Evolutionary conservation across 441 rosid genomes (phyloP).

Genomic region (Hura crepitans): DNA sequence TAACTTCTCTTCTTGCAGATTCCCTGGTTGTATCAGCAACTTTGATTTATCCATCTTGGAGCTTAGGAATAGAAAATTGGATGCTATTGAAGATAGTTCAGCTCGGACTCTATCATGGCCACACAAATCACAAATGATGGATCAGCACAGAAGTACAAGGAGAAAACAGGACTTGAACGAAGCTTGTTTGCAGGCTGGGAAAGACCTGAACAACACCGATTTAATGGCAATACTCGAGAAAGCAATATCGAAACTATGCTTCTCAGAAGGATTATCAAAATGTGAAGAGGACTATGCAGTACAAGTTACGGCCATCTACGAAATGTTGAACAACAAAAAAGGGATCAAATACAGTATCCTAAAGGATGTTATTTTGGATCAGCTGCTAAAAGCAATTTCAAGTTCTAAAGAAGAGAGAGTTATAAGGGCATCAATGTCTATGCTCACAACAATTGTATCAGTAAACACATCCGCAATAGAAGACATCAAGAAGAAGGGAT

Average conservation of each 20-base stretch:
- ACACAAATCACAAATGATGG: constrained; percentile 35
- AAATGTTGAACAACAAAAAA: constrained; percentile 52
- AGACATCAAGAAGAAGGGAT: constrained; percentile 70
- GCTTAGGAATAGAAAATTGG: constrained; percentile 31
- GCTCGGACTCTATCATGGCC: constrained; percentile 26
- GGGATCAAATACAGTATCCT: constrained; percentile 60
- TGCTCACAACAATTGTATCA: constrained; percentile 60
- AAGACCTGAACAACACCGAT: constrained; percentile 39
- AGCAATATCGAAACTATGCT: constrained; percentile 51
- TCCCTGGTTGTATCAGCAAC: constrained; percentile 32
- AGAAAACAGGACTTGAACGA: constrained; percentile 29
- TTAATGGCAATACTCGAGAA: constrained; percentile 51
- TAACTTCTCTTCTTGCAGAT: constrained; percentile 30
- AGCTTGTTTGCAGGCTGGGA: constrained; percentile 24
- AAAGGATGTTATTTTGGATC: constrained; percentile 71
- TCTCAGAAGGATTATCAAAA: constrained; percentile 48
- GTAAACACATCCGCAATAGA: constrained; percentile 51
- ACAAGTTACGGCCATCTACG: constrained; percentile 60
- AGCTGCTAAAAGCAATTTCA: constrained; percentile 61
- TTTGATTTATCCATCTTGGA: constrained; percentile 45
- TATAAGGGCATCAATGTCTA: constrained; percentile 61
- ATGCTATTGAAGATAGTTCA: constrained; percentile 27
- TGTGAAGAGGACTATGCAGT: constrained; percentile 55
- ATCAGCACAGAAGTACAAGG: constrained; percentile 28
- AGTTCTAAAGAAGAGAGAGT: constrained; percentile 54